Base-by-base conservation (phyloP, 2,329 filamentous ascomycete species). In the Ophiostoma sp. region DNA sequence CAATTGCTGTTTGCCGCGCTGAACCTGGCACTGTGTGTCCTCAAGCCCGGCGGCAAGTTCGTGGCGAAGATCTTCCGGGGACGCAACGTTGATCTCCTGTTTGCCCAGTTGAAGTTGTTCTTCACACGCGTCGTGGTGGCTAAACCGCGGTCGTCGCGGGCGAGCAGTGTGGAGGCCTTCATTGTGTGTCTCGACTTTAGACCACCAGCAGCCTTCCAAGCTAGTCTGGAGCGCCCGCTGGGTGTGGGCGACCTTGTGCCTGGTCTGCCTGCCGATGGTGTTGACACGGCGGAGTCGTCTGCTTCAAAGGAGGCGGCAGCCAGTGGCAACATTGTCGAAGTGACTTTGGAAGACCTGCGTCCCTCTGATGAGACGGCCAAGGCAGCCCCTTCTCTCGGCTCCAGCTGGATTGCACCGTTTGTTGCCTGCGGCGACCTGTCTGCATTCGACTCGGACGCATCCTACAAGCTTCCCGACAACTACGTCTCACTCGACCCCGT, bases 41-140 rank as follows among this genome's bases (percentile, higher is more conserved):
- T 99, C 6, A 75, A 74, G 61, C 95, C 95, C 0, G 96, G 96
- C 59, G 96, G 96, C 75, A 97, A 94, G 79, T 99, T 99, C 78
- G 95, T 99, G 8, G 96, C 96, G 74, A 99, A 99, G 85, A 98
- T 99, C 75, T 99, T 99, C 84, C 87, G 96, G 19, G 95, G 93
- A 19, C 91, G 94, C 78, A 96, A 98, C 79, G 95, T 98, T n/a
- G 96, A 98, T 80, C 85, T 98, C 31, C 88, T 99, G 9, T 98
- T 96, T 80, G 94, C 94, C 1, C 96, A 99, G 81, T 88, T 99
- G 71, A 96, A 95, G 81, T 89, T 95, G 25, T 94, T 98, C 72
- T 99, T 99, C 77, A 89, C 92, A 76, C 86, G 89, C 71, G 96
- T 99, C 57, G 89, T 93, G 28, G 94, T 98, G 19, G 95, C 96